A percentile compares a stretch with the other conserved stretches of the same genome.
These are phyloP conservation scores for Berkeleyomyces rouxiae DNA, from an alignment of 2,329 filamentous ascomycete genomes.

Conservation along the genomic window DNA sequence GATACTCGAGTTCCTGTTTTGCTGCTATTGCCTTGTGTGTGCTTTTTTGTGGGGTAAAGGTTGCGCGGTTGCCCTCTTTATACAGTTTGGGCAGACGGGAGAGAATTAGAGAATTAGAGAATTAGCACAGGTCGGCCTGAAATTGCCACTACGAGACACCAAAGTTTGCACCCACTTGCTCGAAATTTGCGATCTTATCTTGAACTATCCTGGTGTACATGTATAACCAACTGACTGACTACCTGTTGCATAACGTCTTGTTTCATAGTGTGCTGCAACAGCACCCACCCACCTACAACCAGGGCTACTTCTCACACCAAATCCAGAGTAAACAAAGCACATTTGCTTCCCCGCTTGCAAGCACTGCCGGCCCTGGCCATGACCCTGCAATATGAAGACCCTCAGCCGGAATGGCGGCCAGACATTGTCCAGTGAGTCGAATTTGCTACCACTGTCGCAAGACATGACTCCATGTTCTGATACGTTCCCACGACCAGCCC, in stretches of 20 bases:
- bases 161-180: too few species aligned
- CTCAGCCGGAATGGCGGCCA: constrained; percentile 2
- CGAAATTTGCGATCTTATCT: too few species aligned
- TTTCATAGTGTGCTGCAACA: background rate
- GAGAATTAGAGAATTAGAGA: too few species aligned
- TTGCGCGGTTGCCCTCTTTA: background rate
- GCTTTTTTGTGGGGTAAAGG: background rate
- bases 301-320: background rate
- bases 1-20: background rate
- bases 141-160: too few species aligned
- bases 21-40: background rate
- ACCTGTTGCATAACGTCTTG: background rate
- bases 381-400: background rate
- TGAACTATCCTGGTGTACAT: too few species aligned
- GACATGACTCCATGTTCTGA: background rate
- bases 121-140: too few species aligned
- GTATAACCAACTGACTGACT: too few species aligned
- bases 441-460: background rate
- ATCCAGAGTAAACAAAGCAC: background rate
- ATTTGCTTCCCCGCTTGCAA: background rate
- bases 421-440: constrained; percentile 11
- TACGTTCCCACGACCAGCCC: constrained; percentile 25
- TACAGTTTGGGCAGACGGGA: background rate
- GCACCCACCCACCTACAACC: background rate
- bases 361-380: background rate